These are phyloP conservation scores for Cicer pinnatifidum DNA, from an alignment of 306 rosid genomes.

Conservation along the genomic window DNA sequence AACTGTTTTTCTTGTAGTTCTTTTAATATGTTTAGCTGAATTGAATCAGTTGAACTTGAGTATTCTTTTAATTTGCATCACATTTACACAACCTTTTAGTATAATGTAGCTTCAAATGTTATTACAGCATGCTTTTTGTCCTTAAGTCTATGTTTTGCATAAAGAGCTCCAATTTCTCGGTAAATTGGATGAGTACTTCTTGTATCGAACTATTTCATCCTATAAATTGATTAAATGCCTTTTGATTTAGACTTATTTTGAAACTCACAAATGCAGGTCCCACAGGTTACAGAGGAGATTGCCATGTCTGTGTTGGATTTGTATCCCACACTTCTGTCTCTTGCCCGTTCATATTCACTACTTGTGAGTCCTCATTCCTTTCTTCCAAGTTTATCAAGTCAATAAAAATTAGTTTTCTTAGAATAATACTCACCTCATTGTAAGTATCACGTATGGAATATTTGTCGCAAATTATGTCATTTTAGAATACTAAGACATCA, in stretches of 20 bases:
- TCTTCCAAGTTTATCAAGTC: constrained; percentile 5
- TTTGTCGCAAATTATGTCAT: too few species aligned
- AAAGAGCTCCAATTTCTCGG: constrained; percentile 4
- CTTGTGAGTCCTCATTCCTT: constrained; percentile 63
- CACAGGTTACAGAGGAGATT: constrained; percentile 95
- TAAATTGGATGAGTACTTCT: constrained; percentile 34
- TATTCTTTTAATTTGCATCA: constrained; percentile 18
- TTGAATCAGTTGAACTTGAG: constrained; percentile 5
- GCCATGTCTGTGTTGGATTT: constrained; percentile 85
- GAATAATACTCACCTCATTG: background rate
- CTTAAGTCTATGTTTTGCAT: background rate
- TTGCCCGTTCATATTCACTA: constrained; percentile 71
- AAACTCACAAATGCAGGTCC: constrained; percentile 66
- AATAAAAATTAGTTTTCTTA: background rate
- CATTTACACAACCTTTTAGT: background rate
- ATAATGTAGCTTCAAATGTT: constrained; percentile 21
- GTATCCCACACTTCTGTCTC: constrained; percentile 80
- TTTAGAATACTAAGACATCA: too few species aligned
- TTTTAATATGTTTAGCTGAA: constrained; percentile 17
- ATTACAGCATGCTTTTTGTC: background rate
- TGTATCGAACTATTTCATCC: background rate
- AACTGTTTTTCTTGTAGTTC: constrained; percentile 19
- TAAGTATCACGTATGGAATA: too few species aligned
- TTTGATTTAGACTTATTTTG: constrained; percentile 4
- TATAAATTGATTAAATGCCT: background rate